A percentile compares a stretch with the other conserved stretches of the same genome.
These are phyloP conservation scores for Blastomyces percursus DNA, from an alignment of 2,329 filamentous ascomycete genomes.

Conservation along the genomic window DNA sequence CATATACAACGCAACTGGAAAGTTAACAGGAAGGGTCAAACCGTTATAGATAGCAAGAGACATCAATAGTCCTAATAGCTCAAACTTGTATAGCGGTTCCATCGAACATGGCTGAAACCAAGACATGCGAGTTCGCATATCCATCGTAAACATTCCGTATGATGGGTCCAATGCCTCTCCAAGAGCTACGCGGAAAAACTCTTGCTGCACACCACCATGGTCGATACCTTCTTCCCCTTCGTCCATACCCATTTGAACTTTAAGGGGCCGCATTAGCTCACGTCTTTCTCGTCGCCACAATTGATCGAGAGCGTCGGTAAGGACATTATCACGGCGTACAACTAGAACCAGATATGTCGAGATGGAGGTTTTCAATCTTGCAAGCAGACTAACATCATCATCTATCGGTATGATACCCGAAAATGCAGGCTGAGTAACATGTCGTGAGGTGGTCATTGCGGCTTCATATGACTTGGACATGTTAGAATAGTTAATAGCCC, in stretches of 20 bases:
- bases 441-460: slow-evolving; percentile 41
- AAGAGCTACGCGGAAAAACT: slow-evolving; percentile 82
- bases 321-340: slow-evolving; percentile 54
- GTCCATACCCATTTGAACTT: slow-evolving; percentile 74
- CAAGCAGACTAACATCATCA: slow-evolving; percentile 51
- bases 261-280: slow-evolving; percentile 74
- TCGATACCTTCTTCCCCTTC: slow-evolving; percentile 81
- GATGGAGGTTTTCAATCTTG: slow-evolving; percentile 55
- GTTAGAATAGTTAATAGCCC: slow-evolving; percentile 71
- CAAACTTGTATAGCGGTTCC: slow-evolving; percentile 80
- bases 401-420: slow-evolving; percentile 34
- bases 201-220: slow-evolving; percentile 89
- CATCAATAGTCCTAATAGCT: slow-evolving; percentile 76
- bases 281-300: slow-evolving; percentile 76
- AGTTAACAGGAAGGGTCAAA: slow-evolving; percentile 77
- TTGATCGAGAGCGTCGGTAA: slow-evolving; percentile 71
- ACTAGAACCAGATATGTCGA: slow-evolving; percentile 61
- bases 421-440: slow-evolving; percentile 38
- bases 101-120: slow-evolving; percentile 80
- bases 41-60: slow-evolving; percentile 90
- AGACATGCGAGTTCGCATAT: slow-evolving; percentile 62
- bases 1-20: slow-evolving; percentile 73
- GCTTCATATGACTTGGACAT: slow-evolving; percentile 75
- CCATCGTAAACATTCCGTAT: slow-evolving; percentile 67
- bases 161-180: slow-evolving; percentile 66